phyloP scores from a whole-genome alignment of 2,329 filamentous ascomycete species.

The Cordyceps cateniannulata region DNA sequence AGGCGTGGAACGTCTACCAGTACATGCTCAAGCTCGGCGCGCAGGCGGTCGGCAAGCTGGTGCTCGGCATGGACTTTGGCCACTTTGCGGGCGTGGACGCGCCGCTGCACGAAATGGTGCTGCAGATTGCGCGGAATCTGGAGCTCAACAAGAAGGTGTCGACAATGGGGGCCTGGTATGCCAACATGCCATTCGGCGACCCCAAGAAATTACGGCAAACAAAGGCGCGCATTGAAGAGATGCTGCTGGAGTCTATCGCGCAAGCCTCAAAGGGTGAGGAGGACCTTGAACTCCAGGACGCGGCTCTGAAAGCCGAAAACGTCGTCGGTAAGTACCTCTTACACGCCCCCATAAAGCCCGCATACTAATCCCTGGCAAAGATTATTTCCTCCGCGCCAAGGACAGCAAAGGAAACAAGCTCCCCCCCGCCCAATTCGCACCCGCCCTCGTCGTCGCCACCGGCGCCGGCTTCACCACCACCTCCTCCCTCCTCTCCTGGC shows the following conservation, averaged over 20 bases:
- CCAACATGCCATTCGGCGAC: conserved; percentile 50
- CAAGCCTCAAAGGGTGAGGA: conserved; percentile 31
- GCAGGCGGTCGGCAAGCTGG: conserved; percentile 38
- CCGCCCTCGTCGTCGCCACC: conserved; percentile 41
- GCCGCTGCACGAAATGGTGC: conserved; percentile 44
- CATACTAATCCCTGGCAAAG: conserved; percentile 18
- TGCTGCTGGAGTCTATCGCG: conserved; percentile 33
- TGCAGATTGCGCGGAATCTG: conserved; percentile 42
- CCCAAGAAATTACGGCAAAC: conserved; percentile 35
- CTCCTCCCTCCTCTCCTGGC: conserved; percentile 51
- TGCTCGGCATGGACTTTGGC: conserved; percentile 38
- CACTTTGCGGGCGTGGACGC: conserved; percentile 40
- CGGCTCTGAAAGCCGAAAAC: conserved; percentile 41
- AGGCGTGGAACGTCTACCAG: conserved; percentile 42
- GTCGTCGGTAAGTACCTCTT: conserved; percentile 13
- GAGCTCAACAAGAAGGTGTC: conserved; percentile 54
- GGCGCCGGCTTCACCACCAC: conserved; percentile 57
- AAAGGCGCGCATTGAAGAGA: conserved; percentile 25
- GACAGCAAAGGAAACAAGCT: conserved; percentile 50
- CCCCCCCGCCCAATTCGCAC: conserved; percentile 28
- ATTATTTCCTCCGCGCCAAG: conserved; percentile 47
- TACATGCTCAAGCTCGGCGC: conserved; percentile 45
- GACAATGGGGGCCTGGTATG: conserved; percentile 49
- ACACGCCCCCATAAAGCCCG: too few species aligned
- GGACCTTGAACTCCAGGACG: conserved; percentile 39